Evolutionary conservation across 1,284 basidiomycete species (phyloP).

Genomic region (Cryptococcus sp.): DNA sequence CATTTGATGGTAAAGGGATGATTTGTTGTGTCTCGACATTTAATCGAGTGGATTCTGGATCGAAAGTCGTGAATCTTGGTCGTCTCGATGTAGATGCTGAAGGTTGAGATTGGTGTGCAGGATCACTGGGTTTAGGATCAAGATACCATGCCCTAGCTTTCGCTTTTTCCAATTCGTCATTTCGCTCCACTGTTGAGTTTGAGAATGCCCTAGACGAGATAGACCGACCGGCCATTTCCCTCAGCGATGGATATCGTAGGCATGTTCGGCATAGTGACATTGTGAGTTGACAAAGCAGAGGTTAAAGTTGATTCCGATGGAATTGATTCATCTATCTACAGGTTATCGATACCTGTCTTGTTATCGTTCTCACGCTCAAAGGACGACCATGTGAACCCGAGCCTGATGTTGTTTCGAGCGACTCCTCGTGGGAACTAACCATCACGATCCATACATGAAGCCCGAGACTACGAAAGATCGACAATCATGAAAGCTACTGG

Average conservation of each 20-base stretch:
- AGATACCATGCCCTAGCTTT: slow-evolving; percentile 14
- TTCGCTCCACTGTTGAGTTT: no score
- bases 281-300: not conserved
- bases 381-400: no score
- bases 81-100: slow-evolving; percentile 1
- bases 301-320: not conserved
- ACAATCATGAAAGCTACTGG: no score
- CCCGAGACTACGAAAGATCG: no score
- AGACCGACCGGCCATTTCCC: no score
- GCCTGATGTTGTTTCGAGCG: no score
- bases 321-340: no score
- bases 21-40: not conserved
- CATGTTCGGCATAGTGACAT: not conserved
- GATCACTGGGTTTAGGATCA: not conserved
- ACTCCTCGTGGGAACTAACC: no score
- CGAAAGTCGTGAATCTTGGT: slow-evolving; percentile 6
- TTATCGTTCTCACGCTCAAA: no score
- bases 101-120: slow-evolving; percentile 1
- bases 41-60: not conserved
- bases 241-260: not conserved
- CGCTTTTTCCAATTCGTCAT: not conserved
- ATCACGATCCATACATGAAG: no score
- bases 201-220: no score
- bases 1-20: not conserved
- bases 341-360: no score